Percentiles rank a stretch among this genome's conserved stretches.
phyloP scores from a whole-genome alignment of 208 protist species.

The Trichomonas tenax region DNA sequence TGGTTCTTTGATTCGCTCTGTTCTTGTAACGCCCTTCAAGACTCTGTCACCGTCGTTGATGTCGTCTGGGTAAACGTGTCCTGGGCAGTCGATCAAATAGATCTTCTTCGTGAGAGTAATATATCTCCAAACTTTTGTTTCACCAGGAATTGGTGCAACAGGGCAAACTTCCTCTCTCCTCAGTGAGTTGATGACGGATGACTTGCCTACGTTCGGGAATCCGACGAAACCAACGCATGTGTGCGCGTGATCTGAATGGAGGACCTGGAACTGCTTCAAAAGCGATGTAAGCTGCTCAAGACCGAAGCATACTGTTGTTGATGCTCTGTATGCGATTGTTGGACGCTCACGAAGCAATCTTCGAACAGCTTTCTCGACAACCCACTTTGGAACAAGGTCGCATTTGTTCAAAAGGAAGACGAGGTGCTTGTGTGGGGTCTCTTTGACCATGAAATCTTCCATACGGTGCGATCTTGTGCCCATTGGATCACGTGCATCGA shows the following conservation, averaged over 20 bases:
- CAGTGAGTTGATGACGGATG: conserved; percentile 97
- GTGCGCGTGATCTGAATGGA: conserved; percentile 38
- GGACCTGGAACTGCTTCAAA: conserved; percentile 70
- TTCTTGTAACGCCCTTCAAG: conserved; percentile 77
- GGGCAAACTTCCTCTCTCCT: conserved; percentile 72
- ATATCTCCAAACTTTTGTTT: conserved; percentile 99
- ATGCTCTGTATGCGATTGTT: conserved; percentile 95
- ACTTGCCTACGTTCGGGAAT: conserved; percentile 99
- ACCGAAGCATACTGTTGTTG: conserved; percentile 61
- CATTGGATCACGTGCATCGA: conserved; percentile 92
- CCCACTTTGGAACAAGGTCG: conserved; percentile 96
- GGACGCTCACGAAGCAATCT: conserved; percentile 84
- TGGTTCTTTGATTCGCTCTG: conserved; percentile 69
- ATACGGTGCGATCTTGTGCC: conserved; percentile 72
- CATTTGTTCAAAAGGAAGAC: conserved; percentile 99
- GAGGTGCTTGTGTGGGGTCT: conserved; percentile 86
- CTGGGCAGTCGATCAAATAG: conserved; percentile 98
- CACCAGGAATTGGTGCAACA: conserved; percentile 94
- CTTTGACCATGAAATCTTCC: conserved; percentile 45
- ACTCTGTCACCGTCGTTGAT: conserved; percentile 88
- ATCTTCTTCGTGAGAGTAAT: conserved; percentile 89
- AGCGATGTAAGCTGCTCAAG: conserved; percentile 94
- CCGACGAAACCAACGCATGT: conserved; percentile 84
- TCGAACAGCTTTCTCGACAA: conserved; percentile 52
- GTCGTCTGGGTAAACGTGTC: conserved; percentile 56